These are phyloP conservation scores for Volvox carteri DNA, from an alignment of 163 green algal species.

Conservation along the genomic window DNA sequence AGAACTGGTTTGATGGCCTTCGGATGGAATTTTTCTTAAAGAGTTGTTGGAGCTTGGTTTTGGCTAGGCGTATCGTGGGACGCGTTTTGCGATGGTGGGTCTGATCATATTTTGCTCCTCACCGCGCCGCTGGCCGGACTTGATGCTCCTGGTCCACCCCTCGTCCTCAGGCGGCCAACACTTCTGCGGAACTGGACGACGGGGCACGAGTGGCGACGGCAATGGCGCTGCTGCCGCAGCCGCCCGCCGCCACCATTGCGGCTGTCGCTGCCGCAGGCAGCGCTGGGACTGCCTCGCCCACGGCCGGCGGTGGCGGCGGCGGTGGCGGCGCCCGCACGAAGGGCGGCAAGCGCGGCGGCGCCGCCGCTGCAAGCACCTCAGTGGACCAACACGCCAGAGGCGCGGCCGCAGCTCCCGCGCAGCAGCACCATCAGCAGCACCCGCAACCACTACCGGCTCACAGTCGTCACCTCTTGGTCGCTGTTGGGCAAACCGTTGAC, in stretches of 20 bases:
- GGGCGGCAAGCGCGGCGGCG: constrained; percentile 13
- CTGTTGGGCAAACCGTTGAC: neutral
- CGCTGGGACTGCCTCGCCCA: neutral
- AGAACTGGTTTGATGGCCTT: too few species aligned
- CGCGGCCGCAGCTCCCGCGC: neutral
- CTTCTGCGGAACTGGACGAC: neutral
- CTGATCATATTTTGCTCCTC: too few species aligned
- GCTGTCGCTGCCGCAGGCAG: too few species aligned
- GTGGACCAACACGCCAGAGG: neutral
- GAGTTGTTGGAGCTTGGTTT: too few species aligned
- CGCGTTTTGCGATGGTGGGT: too few species aligned
- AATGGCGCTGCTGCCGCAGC: neutral
- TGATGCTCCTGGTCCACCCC: too few species aligned
- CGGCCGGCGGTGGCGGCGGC: too few species aligned
- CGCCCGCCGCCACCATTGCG: neutral
- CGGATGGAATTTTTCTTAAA: too few species aligned
- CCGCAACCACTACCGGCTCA: neutral
- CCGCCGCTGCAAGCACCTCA: neutral
- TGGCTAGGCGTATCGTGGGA: too few species aligned
- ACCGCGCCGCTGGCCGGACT: too few species aligned
- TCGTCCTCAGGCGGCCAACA: constrained; percentile 11
- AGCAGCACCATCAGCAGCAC: neutral
- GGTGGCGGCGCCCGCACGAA: neutral
- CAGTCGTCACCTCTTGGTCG: constrained; percentile 30
- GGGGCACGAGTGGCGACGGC: neutral